Percentiles rank a stretch among this genome's conserved stretches.
Evolutionary conservation across 2,329 filamentous ascomycete genomes (phyloP).

Genomic region (Capronia coronata): DNA sequence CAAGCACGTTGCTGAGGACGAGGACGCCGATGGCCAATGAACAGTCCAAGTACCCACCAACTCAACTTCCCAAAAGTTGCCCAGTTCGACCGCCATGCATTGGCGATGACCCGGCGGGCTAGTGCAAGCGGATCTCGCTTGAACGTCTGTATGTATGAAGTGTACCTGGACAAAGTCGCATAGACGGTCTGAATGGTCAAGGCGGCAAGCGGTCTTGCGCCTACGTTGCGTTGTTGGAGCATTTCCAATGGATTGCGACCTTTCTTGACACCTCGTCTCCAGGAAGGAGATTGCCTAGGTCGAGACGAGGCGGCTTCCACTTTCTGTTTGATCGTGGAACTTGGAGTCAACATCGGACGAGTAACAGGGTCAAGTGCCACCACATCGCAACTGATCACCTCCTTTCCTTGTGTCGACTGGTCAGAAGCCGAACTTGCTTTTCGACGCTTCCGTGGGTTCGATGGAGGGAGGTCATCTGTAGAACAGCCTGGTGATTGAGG

Average conservation of each 20-base stretch:
- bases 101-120: slow-evolving; percentile 32
- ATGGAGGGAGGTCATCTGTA: slow-evolving; percentile 5
- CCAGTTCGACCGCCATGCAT: slow-evolving; percentile 34
- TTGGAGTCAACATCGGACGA: neutral
- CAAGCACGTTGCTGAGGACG: slow-evolving; percentile 8
- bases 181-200: slow-evolving; percentile 27
- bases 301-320: neutral
- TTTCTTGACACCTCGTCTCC: slow-evolving; percentile 2
- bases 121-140: slow-evolving; percentile 27
- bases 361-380: neutral
- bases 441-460: slow-evolving; percentile 18
- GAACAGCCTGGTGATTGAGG: slow-evolving; percentile 2
- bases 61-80: slow-evolving; percentile 31
- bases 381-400: neutral
- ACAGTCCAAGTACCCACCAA: slow-evolving; percentile 36
- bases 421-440: slow-evolving; percentile 13
- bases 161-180: slow-evolving; percentile 27
- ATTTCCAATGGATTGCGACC: slow-evolving; percentile 19
- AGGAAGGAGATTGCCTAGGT: neutral
- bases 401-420: neutral
- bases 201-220: slow-evolving; percentile 20
- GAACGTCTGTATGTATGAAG: slow-evolving; percentile 21
- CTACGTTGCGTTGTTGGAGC: slow-evolving; percentile 21
- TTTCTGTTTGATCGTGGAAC: slow-evolving; percentile 1
- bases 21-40: slow-evolving; percentile 26